A percentile compares a stretch with the other conserved stretches of the same genome.
Evolutionary conservation across 768 basidiomycete genomes (phyloP).

Genomic region (Lyophyllum atratum): DNA sequence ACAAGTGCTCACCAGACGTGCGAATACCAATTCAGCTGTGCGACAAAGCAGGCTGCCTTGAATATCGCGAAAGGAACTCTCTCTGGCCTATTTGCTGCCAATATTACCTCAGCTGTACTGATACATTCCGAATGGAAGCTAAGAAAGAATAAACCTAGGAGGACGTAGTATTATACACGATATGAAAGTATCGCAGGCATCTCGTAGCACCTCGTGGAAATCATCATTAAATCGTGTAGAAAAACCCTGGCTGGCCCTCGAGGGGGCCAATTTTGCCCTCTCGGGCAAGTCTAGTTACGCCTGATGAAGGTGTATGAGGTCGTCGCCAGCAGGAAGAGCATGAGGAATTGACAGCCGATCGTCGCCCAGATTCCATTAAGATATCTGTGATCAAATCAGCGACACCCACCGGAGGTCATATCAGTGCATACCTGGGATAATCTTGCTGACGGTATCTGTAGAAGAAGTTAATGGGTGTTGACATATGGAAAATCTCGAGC

Average conservation of each 20-base stretch:
- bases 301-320: slow-evolving; percentile 29
- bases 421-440: slow-evolving; percentile 26
- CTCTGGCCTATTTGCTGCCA: too few species aligned
- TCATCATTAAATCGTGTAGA: slow-evolving; percentile 36
- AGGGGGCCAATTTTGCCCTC: slow-evolving; percentile 32
- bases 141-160: not conserved
- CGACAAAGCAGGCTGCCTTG: too few species aligned
- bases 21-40: too few species aligned
- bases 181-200: not conserved
- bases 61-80: too few species aligned
- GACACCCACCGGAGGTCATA: not conserved
- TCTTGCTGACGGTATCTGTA: slow-evolving; percentile 34
- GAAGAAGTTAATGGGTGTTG: not conserved
- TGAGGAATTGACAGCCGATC: slow-evolving; percentile 34
- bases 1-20: too few species aligned
- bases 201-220: not conserved
- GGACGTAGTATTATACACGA: not conserved
- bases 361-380: slow-evolving; percentile 36
- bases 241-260: slow-evolving; percentile 41
- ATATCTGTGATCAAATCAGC: slow-evolving; percentile 9
- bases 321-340: slow-evolving; percentile 27
- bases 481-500: not conserved
- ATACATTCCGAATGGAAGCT: not conserved
- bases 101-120: not conserved
- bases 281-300: slow-evolving; percentile 30